Evolutionary conservation across 73 alveolate species (phyloP).

Genomic region (Breviolum minutum): DNA sequence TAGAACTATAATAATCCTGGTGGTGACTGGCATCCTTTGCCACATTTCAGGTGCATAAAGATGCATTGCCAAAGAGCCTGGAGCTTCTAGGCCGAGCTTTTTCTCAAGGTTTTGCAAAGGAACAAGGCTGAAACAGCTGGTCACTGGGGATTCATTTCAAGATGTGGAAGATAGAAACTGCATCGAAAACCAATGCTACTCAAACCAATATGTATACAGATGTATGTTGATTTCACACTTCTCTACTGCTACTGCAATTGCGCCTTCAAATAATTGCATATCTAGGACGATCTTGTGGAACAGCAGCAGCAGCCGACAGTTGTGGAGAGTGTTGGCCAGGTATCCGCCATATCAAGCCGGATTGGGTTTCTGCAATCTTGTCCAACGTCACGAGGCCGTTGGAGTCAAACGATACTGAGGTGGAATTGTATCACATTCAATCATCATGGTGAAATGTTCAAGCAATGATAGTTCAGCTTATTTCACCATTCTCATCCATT

Average conservation of each 20-base stretch:
- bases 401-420: no score
- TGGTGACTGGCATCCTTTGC: no score
- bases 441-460: neutral
- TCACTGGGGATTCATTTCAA: neutral
- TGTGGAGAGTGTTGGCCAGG: neutral
- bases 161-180: neutral
- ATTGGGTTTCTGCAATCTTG: constrained; percentile 7
- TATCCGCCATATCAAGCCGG: constrained; percentile 41
- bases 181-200: no score
- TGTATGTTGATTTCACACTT: no score
- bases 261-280: no score
- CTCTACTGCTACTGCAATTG: no score
- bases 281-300: no score
- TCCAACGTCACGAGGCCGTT: constrained; percentile 27
- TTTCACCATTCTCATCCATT: neutral
- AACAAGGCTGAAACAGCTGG: no score
- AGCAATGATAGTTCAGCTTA: neutral
- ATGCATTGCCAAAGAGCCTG: neutral
- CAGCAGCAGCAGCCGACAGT: no score
- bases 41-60: constrained; percentile 47
- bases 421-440: no score
- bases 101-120: neutral
- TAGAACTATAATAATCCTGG: no score
- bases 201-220: no score
- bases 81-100: constrained; percentile 43